phyloP scores from a whole-genome alignment of 2,329 filamentous ascomycete genomes.

The Byssothecium circinans region DNA sequence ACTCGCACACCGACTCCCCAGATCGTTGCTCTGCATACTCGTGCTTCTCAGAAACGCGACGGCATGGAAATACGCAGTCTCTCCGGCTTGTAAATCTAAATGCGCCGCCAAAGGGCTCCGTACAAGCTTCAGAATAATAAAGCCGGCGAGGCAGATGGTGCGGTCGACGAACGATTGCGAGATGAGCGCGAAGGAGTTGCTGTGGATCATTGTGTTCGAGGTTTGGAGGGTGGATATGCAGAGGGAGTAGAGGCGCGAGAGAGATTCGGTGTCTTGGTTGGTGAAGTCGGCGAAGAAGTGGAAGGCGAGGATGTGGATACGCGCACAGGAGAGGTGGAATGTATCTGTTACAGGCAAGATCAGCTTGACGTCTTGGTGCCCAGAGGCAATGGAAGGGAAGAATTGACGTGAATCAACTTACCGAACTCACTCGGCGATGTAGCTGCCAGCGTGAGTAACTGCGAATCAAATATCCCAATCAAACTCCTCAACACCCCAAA shows the following conservation, averaged over 20 bases:
- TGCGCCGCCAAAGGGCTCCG: slow-evolving; percentile 35
- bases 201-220: slow-evolving; percentile 22
- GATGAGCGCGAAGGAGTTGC: slow-evolving; percentile 28
- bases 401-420: slow-evolving; percentile 17
- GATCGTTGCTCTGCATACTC: slow-evolving; percentile 38
- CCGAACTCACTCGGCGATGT: slow-evolving; percentile 37
- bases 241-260: slow-evolving; percentile 35
- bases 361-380: not conserved
- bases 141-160: slow-evolving; percentile 36
- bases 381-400: not conserved
- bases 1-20: slow-evolving; percentile 29
- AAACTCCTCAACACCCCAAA: slow-evolving; percentile 35
- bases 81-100: slow-evolving; percentile 37
- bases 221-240: slow-evolving; percentile 36
- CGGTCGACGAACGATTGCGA: slow-evolving; percentile 40
- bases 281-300: slow-evolving; percentile 40
- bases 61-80: slow-evolving; percentile 36
- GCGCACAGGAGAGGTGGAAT: slow-evolving; percentile 38
- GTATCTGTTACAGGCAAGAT: slow-evolving; percentile 28
- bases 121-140: slow-evolving; percentile 35
- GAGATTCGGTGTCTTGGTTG: slow-evolving; percentile 28
- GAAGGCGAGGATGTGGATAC: slow-evolving; percentile 40
- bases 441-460: slow-evolving; percentile 32
- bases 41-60: slow-evolving; percentile 37
- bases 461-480: slow-evolving; percentile 41